phyloP scores from a whole-genome alignment of 164 flowering plant genomes.

The Annona squamosa region DNA sequence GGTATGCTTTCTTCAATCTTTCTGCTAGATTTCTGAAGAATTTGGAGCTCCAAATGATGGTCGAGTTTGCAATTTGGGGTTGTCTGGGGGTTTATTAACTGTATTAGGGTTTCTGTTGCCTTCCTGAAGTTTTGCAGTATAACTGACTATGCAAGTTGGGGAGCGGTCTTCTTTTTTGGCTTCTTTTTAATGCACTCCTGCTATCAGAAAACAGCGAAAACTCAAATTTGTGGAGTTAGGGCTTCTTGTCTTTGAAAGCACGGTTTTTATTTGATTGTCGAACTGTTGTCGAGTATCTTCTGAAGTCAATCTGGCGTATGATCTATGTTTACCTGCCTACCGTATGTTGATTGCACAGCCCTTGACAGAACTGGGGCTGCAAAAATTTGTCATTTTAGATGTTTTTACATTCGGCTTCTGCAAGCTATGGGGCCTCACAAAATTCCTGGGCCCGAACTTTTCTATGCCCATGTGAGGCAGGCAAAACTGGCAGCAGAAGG shows the following conservation, averaged over 20 bases:
- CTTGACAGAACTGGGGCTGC: slow-evolving; percentile 4
- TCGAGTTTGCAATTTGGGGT: background rate
- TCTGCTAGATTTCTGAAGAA: background rate
- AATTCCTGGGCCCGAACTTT: slow-evolving; percentile 4
- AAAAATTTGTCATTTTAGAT: slow-evolving; percentile 19
- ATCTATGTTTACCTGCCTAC: slow-evolving; percentile 4
- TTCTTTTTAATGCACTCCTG: background rate
- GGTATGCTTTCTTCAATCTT: background rate
- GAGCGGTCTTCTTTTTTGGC: background rate
- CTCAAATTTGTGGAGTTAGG: background rate
- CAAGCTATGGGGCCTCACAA: slow-evolving; percentile 22
- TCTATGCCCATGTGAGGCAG: slow-evolving; percentile 12
- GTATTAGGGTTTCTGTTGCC: background rate
- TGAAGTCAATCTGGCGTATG: background rate
- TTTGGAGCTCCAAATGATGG: background rate
- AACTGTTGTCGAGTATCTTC: background rate
- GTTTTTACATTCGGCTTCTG: slow-evolving; percentile 36
- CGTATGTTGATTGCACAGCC: slow-evolving; percentile 3
- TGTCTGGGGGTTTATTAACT: background rate
- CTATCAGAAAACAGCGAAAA: background rate
- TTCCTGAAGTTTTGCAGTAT: background rate
- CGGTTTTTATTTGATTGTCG: background rate
- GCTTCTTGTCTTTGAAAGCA: background rate
- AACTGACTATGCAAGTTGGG: background rate
- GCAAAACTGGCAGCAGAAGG: background rate